A percentile compares a stretch with the other conserved stretches of the same genome.
Conservation (phyloP, 441 rosid species). For the Macaranga tanarius region DNA sequence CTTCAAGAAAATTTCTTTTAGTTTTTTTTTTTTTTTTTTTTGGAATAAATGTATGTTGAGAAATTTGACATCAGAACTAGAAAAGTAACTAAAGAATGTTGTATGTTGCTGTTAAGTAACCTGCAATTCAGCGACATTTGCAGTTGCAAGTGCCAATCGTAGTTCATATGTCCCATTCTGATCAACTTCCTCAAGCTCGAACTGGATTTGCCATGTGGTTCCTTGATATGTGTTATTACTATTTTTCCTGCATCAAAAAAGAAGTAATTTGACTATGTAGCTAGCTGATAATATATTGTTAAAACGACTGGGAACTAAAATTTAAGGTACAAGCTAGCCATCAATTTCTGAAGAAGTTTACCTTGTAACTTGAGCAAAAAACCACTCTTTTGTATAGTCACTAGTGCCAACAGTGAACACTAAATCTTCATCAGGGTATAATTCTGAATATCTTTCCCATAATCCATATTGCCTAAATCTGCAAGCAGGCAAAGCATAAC, state of each 20-base stretch:
- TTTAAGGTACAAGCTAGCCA: background rate
- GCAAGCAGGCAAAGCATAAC: constrained; percentile 11
- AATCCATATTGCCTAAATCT: constrained; percentile 75
- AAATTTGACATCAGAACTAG: background rate
- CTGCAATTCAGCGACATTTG: constrained; percentile 50
- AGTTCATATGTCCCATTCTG: constrained; percentile 46
- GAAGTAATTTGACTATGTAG: background rate
- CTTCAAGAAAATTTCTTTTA: constrained; percentile 22
- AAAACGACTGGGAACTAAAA: background rate
- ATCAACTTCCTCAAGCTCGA: constrained; percentile 34
- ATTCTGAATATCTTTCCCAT: constrained; percentile 57
- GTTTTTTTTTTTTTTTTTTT: too few relatives aligned
- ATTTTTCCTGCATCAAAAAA: constrained; percentile 40
- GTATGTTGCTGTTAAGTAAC: constrained; percentile 31
- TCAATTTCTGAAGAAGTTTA: constrained; percentile 1
- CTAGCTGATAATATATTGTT: too few relatives aligned
- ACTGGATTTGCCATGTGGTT: constrained; percentile 74
- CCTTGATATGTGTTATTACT: constrained; percentile 42
- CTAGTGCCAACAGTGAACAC: constrained; percentile 48
- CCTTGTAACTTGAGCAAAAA: constrained; percentile 70
- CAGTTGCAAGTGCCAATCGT: constrained; percentile 76
- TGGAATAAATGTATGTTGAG: background rate
- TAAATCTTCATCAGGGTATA: constrained; percentile 54
- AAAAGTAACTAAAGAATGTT: background rate
- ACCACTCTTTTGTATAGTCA: constrained; percentile 52